Conservation (phyloP, 78 protist species). For the Planoprotostelium fungivorum region DNA sequence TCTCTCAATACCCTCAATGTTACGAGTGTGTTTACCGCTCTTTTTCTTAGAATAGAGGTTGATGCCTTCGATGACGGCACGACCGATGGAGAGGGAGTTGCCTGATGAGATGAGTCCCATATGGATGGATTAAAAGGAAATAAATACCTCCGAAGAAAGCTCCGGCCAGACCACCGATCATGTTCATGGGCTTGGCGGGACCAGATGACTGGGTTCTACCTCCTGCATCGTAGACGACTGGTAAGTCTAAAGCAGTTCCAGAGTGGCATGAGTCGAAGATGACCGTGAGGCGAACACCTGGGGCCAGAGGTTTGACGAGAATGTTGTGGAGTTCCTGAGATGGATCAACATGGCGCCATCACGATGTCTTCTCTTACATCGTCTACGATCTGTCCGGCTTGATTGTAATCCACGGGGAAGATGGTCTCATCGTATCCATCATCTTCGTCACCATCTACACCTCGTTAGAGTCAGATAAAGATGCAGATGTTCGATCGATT, state of each 20-base stretch:
- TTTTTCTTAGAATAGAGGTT: not conserved
- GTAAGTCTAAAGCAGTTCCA: conserved; percentile 29
- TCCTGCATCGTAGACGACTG: not conserved
- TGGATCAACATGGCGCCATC: too few species aligned
- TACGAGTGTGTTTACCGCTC: not conserved
- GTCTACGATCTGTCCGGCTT: conserved; percentile 20
- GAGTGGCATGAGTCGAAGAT: conserved; percentile 49
- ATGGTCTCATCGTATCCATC: conserved; percentile 46
- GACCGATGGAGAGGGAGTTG: not conserved
- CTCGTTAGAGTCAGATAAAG: not conserved
- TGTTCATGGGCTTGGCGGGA: not conserved
- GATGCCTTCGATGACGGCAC: not conserved
- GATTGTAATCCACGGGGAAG: conserved; percentile 17
- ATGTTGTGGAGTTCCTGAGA: not conserved
- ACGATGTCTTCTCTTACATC: not conserved
- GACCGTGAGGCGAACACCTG: conserved; percentile 17
- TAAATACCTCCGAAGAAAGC: not conserved
- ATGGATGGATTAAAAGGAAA: not conserved
- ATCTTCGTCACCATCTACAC: conserved; percentile 36
- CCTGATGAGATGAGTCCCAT: too few species aligned
- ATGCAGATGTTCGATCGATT: too few species aligned
- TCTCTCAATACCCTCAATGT: not conserved
- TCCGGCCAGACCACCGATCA: not conserved
- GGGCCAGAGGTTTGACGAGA: conserved; percentile 18
- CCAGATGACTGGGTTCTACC: not conserved